Conservation (phyloP, 495 filamentous ascomycete species). For the Hypoxylon intermedium region DNA sequence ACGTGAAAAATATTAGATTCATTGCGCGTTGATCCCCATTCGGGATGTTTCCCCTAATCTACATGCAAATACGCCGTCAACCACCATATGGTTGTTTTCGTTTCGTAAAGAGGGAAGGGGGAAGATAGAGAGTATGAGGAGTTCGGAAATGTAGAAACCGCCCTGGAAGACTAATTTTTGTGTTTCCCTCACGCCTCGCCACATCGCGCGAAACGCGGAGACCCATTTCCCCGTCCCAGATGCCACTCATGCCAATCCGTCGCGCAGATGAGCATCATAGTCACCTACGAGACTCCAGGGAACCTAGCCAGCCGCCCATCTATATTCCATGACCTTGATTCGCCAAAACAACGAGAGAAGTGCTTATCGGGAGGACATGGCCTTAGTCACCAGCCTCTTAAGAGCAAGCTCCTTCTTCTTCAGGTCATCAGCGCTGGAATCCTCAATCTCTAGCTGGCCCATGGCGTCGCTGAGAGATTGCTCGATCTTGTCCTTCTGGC, state of each 20-base stretch:
- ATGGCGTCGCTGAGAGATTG: slow-evolving; percentile 68
- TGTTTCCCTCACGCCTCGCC: slow-evolving; percentile 37
- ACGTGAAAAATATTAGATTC: slow-evolving; percentile 37
- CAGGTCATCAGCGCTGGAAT: slow-evolving; percentile 89
- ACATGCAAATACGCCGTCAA: slow-evolving; percentile 55
- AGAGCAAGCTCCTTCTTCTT: slow-evolving; percentile 99
- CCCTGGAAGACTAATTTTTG: slow-evolving; percentile 47
- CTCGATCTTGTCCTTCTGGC: slow-evolving; percentile 99
- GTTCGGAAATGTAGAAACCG: slow-evolving; percentile 46
- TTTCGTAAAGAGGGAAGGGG: slow-evolving; percentile 37
- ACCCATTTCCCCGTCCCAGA: slow-evolving; percentile 43
- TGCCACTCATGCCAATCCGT: slow-evolving; percentile 26
- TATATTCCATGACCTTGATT: slow-evolving; percentile 44
- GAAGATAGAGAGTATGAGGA: slow-evolving; percentile 41
- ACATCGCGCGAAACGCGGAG: slow-evolving; percentile 35
- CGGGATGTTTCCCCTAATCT: slow-evolving; percentile 50
- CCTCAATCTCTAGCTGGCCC: slow-evolving; percentile 58
- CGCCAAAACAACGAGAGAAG: slow-evolving; percentile 36
- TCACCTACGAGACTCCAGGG: slow-evolving; percentile 33
- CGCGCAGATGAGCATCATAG: slow-evolving; percentile 28
- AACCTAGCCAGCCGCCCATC: slow-evolving; percentile 42
- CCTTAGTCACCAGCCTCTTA: slow-evolving; percentile 97
- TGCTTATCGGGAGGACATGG: slow-evolving; percentile 84
- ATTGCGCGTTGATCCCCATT: slow-evolving; percentile 33
- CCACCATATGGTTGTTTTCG: slow-evolving; percentile 38